phyloP scores from a whole-genome alignment of 345 rosid species.

The Populus davidiana region DNA sequence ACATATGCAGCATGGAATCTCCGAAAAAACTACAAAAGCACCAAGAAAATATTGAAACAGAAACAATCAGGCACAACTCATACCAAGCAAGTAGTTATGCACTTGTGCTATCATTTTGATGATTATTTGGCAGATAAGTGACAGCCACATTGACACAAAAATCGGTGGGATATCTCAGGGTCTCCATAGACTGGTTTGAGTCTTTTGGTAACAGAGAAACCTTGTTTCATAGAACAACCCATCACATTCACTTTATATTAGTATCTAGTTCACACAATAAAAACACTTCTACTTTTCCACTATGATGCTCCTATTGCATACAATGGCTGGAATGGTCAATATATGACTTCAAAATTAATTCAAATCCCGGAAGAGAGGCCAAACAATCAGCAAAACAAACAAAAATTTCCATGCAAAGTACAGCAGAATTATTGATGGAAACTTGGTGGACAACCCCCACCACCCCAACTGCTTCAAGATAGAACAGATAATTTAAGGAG shows the following conservation, averaged over 20 bases:
- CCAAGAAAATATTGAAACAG: slow-evolving; percentile 1
- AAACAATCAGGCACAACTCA: neutral
- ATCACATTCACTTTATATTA: no score
- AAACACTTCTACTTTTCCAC: neutral
- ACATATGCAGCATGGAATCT: slow-evolving; percentile 94
- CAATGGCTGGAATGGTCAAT: neutral
- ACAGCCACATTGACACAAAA: neutral
- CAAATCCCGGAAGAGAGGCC: neutral
- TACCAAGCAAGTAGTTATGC: neutral
- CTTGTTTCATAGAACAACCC: neutral
- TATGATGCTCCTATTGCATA: neutral
- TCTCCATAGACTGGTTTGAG: neutral
- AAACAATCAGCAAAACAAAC: neutral
- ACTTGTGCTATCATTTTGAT: neutral
- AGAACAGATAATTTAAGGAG: neutral
- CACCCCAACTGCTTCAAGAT: neutral
- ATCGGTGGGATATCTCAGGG: neutral
- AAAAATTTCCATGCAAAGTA: neutral
- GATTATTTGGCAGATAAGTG: neutral
- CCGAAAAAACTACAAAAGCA: slow-evolving; percentile 56
- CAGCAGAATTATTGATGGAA: neutral
- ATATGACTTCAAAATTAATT: neutral
- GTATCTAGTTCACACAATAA: neutral
- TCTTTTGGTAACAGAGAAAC: neutral
- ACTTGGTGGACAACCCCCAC: neutral